A percentile compares a stretch with the other conserved stretches of the same genome.
These are phyloP conservation scores for Murraya koenigii DNA, from an alignment of 345 rosid species.

Conservation along the genomic window DNA sequence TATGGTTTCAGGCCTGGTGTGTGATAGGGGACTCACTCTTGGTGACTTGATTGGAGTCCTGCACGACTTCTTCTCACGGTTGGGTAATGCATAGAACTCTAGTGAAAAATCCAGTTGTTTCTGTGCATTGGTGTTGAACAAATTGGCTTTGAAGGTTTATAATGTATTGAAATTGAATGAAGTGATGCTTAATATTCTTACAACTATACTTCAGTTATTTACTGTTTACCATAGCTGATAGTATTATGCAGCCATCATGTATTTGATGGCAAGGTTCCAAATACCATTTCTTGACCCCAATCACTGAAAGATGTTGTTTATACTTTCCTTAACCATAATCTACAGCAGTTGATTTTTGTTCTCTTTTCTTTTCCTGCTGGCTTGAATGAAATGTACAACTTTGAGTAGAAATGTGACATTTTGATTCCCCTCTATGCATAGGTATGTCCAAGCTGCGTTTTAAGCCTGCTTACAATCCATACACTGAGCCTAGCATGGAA, in stretches of 20 bases:
- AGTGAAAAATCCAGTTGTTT: slow-evolving; percentile 1
- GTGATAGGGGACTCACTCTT: slow-evolving; percentile 91
- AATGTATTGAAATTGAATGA: not conserved
- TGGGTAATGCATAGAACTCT: slow-evolving; percentile 44
- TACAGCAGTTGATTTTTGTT: not conserved
- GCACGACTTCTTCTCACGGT: slow-evolving; percentile 81
- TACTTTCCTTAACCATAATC: not conserved
- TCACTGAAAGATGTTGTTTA: not conserved
- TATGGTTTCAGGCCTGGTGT: slow-evolving; percentile 69
- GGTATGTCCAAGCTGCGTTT: slow-evolving; percentile 88
- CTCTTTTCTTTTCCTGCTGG: not conserved
- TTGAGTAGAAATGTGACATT: not conserved
- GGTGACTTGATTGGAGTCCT: slow-evolving; percentile 89
- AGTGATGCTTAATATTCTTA: not conserved
- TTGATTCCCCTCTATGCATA: slow-evolving; percentile 21
- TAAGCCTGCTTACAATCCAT: slow-evolving; percentile 97
- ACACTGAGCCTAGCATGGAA: slow-evolving; percentile 98
- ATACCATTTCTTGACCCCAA: not conserved
- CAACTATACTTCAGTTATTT: not conserved
- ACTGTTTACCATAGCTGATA: not conserved
- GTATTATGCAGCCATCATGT: not conserved
- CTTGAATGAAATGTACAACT: not conserved
- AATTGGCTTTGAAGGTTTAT: slow-evolving; percentile 3
- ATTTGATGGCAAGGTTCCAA: not conserved
- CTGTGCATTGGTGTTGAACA: not conserved